A percentile compares a stretch with the other conserved stretches of the same genome.
phyloP scores from a whole-genome alignment of 768 basidiomycete genomes.

The Boletus eberwhitei region DNA sequence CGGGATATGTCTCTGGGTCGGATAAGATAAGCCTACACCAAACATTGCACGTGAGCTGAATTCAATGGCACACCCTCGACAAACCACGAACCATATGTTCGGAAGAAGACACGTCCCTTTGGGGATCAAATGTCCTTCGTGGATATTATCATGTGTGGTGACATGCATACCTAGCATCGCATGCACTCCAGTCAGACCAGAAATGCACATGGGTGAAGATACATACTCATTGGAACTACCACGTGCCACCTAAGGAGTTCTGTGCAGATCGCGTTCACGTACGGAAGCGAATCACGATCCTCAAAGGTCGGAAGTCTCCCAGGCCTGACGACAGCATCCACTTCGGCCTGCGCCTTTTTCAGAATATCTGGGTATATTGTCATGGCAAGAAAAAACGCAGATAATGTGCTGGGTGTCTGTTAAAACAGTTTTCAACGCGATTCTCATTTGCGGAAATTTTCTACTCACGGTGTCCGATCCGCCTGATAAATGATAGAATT shows the following conservation, averaged over 20 bases:
- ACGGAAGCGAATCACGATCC: conserved; percentile 10
- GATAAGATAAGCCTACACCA: conserved; percentile 1
- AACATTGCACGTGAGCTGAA: neutral
- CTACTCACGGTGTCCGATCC: conserved; percentile 13
- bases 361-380: conserved; percentile 4
- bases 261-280: conserved; percentile 16
- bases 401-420: conserved; percentile 7
- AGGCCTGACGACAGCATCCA: conserved; percentile 4
- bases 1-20: conserved; percentile 1
- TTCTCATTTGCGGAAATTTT: neutral
- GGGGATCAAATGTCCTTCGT: conserved; percentile 20
- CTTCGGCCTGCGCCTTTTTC: conserved; percentile 11
- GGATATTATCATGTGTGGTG: conserved; percentile 12
- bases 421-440: conserved; percentile 3
- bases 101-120: conserved; percentile 13
- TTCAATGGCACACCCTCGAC: no score
- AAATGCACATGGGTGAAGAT: neutral
- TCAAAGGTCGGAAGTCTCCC: conserved; percentile 9
- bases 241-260: conserved; percentile 12
- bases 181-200: neutral
- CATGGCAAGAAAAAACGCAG: conserved; percentile 21
- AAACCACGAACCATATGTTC: conserved; percentile 9
- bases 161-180: conserved; percentile 2
- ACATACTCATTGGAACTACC: conserved; percentile 1
- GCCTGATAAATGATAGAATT: conserved; percentile 18